phyloP scores from a whole-genome alignment of 257 asterid genomes.

The Ilex aquifolium region DNA sequence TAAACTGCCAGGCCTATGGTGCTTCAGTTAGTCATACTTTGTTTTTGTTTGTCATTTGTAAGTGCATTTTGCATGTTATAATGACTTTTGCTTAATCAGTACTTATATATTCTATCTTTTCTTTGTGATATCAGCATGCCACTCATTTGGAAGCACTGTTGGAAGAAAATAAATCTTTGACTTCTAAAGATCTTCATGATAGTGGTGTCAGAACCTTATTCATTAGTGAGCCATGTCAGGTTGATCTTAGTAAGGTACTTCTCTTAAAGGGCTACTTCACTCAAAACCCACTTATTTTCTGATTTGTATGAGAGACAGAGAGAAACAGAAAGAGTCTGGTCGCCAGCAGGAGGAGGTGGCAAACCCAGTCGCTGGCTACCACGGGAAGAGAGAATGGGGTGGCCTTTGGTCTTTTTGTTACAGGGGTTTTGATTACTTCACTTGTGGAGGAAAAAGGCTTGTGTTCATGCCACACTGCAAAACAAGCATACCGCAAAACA shows the following conservation, averaged over 20 bases:
- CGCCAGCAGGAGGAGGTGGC: too few species aligned
- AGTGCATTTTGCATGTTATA: neutral
- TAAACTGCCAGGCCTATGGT: conserved; percentile 80
- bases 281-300: too few species aligned
- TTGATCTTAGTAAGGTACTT: conserved; percentile 82
- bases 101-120: neutral
- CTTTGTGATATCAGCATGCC: conserved; percentile 47
- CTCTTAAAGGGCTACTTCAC: conserved; percentile 4
- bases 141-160: conserved; percentile 78
- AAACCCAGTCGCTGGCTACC: too few species aligned
- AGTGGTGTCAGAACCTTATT: conserved; percentile 81
- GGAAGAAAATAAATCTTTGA: conserved; percentile 50
- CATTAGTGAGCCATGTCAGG: conserved; percentile 50
- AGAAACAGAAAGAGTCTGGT: too few species aligned
- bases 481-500: too few species aligned
- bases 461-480: too few species aligned
- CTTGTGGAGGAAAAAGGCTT: too few species aligned
- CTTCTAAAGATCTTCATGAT: conserved; percentile 75
- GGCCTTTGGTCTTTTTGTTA: too few species aligned
- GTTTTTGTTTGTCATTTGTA: neutral
- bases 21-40: conserved; percentile 43
- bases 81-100: neutral
- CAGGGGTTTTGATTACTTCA: too few species aligned
- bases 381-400: too few species aligned
- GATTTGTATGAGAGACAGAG: too few species aligned